These are phyloP conservation scores for Penicillium nordicum DNA, from an alignment of 2,329 filamentous ascomycete genomes.

Conservation along the genomic window DNA sequence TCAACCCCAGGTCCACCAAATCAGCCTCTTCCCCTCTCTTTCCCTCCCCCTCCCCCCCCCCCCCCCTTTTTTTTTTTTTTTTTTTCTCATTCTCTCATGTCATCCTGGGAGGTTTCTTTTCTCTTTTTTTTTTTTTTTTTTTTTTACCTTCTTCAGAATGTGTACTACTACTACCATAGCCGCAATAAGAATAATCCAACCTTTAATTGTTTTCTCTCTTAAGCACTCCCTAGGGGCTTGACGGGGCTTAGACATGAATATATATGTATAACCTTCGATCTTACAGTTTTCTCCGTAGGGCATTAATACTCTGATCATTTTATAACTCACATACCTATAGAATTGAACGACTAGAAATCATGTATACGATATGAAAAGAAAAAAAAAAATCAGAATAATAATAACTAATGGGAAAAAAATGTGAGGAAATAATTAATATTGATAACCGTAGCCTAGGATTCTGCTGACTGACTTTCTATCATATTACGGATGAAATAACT, in stretches of 20 bases:
- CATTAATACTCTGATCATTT: neutral
- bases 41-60: neutral
- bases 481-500: no score
- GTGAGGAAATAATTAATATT: no score
- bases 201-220: neutral
- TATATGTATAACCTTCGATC: no score
- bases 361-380: neutral
- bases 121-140: no score
- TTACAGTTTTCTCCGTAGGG: no score
- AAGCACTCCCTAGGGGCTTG: neutral
- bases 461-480: no score
- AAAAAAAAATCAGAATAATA: neutral
- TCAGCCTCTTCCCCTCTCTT: neutral
- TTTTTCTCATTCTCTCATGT: neutral
- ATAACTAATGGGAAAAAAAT: neutral
- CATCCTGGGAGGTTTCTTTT: neutral
- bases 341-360: neutral
- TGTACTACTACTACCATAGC: slow-evolving; percentile 13
- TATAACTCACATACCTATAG: neutral
- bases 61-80: neutral
- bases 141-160: neutral
- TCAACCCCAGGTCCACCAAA: neutral
- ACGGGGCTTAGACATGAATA: neutral
- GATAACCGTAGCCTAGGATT: no score
- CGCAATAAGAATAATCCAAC: neutral